Base-by-base conservation (phyloP, 208 protist genomes). In the Trypanosoma brucei region DNA sequence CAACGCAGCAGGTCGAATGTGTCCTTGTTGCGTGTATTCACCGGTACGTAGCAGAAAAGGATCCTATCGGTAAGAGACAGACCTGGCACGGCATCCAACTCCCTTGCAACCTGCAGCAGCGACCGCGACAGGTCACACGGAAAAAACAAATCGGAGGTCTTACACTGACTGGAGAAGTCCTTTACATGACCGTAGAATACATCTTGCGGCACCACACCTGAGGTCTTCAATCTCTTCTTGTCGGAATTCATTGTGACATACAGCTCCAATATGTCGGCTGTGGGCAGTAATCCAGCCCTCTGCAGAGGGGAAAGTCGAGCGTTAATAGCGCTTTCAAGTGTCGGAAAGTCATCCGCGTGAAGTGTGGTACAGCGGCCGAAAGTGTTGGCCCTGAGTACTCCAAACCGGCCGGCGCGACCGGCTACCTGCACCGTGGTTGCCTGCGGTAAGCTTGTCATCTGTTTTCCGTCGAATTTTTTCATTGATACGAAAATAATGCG, bases 391-490 rank as follows among this genome's bases (percentile, higher is more conserved):
- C 84, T 70, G 8, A 65, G 42, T 30, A 83, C 48, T 0, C 84
- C 83, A 65, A 84, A 95, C 0, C 94, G 85, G 14, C 94, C 94
- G 0, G 94, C 93, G 13, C 94, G 92, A 7, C 94, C 94, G 6
- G 75, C 86, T 33, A 97, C 90, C 63, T 97, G 93, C 65, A 86
- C 67, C 0, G 76, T 55, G 1, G 70, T 72, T 30, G 78, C 59
- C 2, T 67, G 50, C 1, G 75, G 68, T 40, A 97, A 66, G 0
- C 61, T 49, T 2, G 68, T 37, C 59, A 72, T 75, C 31, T 55
- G 51, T 30, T 64, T 67, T 52, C 91, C 90, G 67, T 95, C 85
- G 57, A 95, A 97, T 75, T 95, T 95, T 13, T 64, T 70, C 59
- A 92, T 57, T 0, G 86, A 67, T 0, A 86, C 78, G 65, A 97